A percentile compares a stretch with the other conserved stretches of the same genome.
Evolutionary conservation across 2,329 filamentous ascomycete genomes (phyloP).

Genomic region (Aspergillus brunneoviolaceus): DNA sequence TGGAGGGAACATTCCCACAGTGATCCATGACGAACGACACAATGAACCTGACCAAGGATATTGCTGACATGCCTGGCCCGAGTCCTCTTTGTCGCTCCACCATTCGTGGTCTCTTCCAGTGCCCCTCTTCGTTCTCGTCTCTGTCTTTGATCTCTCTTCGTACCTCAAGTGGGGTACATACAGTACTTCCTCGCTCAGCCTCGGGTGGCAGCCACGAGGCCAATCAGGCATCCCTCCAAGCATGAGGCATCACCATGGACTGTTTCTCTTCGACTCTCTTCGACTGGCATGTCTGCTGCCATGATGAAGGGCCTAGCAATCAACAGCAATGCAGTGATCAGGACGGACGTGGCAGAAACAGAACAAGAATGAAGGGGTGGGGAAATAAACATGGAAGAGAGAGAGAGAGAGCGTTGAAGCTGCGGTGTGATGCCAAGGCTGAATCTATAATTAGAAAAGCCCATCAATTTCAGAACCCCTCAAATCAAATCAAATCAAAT

Average conservation of each 20-base stretch:
- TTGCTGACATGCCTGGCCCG: not conserved
- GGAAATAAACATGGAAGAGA: not conserved
- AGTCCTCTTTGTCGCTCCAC: not conserved
- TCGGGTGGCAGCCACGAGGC: not conserved
- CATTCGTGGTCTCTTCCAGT: not conserved
- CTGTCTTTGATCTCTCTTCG: not conserved
- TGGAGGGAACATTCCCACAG: not conserved
- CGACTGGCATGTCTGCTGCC: not conserved
- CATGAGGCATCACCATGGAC: not conserved
- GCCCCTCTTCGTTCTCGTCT: not conserved
- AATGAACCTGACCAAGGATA: not conserved
- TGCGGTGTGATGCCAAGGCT: conserved; percentile 9
- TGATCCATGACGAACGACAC: not conserved
- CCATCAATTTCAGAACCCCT: conserved; percentile 1
- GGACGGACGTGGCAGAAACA: not conserved
- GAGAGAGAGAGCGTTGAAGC: not conserved
- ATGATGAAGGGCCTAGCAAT: too few relatives aligned
- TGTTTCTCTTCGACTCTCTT: not conserved
- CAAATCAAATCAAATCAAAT: not conserved
- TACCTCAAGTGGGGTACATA: not conserved
- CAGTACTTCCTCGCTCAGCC: not conserved
- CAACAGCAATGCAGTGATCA: not conserved
- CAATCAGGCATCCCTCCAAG: not conserved
- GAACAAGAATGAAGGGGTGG: not conserved
- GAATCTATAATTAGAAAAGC: conserved; percentile 4